phyloP scores from a whole-genome alignment of 306 rosid species.

The Delonix regia region DNA sequence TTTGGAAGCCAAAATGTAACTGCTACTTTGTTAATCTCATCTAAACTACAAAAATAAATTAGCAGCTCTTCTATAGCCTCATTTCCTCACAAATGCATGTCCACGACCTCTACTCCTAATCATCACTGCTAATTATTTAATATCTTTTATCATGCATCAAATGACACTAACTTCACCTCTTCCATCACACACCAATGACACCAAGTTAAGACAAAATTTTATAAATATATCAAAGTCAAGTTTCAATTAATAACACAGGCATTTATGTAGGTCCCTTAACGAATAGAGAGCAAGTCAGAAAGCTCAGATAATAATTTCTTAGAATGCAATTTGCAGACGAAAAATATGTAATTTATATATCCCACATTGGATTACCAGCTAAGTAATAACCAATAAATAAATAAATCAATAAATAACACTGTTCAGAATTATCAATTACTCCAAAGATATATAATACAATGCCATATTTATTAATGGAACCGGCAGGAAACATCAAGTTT shows the following conservation, averaged over 20 bases:
- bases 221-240: not conserved
- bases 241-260: not conserved
- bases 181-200: not conserved
- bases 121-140: not conserved
- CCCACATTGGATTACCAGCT: not conserved
- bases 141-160: conserved; percentile 1
- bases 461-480: not conserved
- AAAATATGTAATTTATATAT: not conserved
- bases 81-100: not conserved
- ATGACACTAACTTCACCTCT: not conserved
- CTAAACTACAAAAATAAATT: not conserved
- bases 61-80: not conserved
- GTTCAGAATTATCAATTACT: not conserved
- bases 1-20: not conserved
- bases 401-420: too few relatives aligned
- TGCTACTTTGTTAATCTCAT: conserved; percentile 7
- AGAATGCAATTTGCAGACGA: not conserved
- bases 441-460: not conserved
- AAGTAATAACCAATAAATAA: not conserved
- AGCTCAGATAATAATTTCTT: not conserved
- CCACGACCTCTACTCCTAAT: conserved; percentile 8
- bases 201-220: not conserved
- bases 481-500: not conserved
- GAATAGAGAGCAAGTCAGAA: not conserved
- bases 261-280: not conserved